phyloP scores from a whole-genome alignment of 108 stramenopile genomes.

The Pseudonitzschia delicatissima region DNA sequence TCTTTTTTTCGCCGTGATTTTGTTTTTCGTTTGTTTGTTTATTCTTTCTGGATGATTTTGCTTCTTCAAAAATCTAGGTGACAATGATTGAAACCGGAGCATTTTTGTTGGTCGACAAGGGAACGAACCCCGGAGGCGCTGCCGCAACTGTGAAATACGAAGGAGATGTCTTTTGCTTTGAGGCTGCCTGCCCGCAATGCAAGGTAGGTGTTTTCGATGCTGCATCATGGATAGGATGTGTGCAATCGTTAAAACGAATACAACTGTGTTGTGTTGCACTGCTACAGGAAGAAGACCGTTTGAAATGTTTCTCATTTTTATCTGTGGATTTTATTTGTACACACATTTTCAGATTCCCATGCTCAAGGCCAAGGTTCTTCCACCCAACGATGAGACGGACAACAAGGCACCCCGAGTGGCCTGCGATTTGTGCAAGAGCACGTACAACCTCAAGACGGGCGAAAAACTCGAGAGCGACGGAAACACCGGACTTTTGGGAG shows the following conservation, averaged over 20 bases:
- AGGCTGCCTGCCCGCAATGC: slow-evolving; percentile 56
- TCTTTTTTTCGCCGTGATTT: neutral
- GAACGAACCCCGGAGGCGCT: slow-evolving; percentile 77
- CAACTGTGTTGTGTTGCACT: too few relatives aligned
- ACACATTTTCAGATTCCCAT: slow-evolving; percentile 45
- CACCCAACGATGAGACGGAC: slow-evolving; percentile 43
- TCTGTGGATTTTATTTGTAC: neutral
- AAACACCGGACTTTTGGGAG: slow-evolving; percentile 54
- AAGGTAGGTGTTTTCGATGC: slow-evolving; percentile 34
- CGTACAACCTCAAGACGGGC: slow-evolving; percentile 73
- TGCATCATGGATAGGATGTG: too few relatives aligned
- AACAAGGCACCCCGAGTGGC: slow-evolving; percentile 31
- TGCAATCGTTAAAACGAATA: too few relatives aligned
- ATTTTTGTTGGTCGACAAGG: slow-evolving; percentile 40
- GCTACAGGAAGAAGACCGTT: too few relatives aligned
- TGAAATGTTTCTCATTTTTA: too few relatives aligned
- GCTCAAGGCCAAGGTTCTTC: slow-evolving; percentile 63
- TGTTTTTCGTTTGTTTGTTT: neutral
- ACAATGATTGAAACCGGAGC: slow-evolving; percentile 51
- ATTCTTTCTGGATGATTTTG: neutral
- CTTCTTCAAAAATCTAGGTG: slow-evolving; percentile 2
- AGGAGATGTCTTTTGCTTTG: slow-evolving; percentile 60
- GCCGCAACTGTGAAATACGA: slow-evolving; percentile 64
- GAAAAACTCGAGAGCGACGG: slow-evolving; percentile 28
- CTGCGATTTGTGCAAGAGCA: slow-evolving; percentile 51